These are phyloP conservation scores for Fusarium sp. DNA, from an alignment of 2,329 filamentous ascomycete species.

Conservation along the genomic window DNA sequence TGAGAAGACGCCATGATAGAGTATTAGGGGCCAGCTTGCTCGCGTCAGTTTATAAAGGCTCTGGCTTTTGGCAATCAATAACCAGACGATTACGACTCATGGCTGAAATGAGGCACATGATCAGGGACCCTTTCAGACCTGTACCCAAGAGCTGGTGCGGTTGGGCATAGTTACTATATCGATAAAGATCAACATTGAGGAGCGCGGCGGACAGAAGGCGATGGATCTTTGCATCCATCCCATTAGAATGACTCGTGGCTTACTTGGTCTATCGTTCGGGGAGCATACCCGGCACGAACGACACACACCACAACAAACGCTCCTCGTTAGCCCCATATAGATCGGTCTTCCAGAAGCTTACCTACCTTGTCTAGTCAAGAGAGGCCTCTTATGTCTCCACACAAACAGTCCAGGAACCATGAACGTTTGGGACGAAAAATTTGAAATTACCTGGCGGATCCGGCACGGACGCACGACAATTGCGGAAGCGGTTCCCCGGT, in stretches of 20 bases:
- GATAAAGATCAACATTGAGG: slow-evolving; percentile 30
- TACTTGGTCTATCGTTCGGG: slow-evolving; percentile 26
- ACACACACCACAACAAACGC: slow-evolving; percentile 26
- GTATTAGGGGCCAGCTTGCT: slow-evolving; percentile 4
- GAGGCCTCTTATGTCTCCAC: slow-evolving; percentile 33
- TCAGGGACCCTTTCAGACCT: slow-evolving; percentile 4
- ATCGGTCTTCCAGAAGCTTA: slow-evolving; percentile 42
- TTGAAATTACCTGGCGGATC: slow-evolving; percentile 44
- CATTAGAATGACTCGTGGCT: slow-evolving; percentile 32
- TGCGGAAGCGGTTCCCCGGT: slow-evolving; percentile 46
- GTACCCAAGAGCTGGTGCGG: slow-evolving; percentile 10
- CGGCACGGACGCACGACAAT: slow-evolving; percentile 32
- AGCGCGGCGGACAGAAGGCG: slow-evolving; percentile 23
- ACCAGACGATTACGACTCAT: slow-evolving; percentile 12
- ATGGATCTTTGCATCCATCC: slow-evolving; percentile 16
- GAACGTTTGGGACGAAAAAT: slow-evolving; percentile 36
- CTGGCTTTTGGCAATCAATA: background rate
- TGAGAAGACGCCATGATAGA: slow-evolving; percentile 11
- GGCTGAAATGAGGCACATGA: slow-evolving; percentile 18
- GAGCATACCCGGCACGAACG: slow-evolving; percentile 32
- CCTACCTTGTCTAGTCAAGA: slow-evolving; percentile 25
- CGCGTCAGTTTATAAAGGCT: slow-evolving; percentile 22
- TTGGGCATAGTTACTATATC: slow-evolving; percentile 16
- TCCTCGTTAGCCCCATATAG: slow-evolving; percentile 26
- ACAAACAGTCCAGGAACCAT: slow-evolving; percentile 29